Evolutionary conservation across 768 basidiomycete species (phyloP).

Genomic region (Tremella yokohamensis): DNA sequence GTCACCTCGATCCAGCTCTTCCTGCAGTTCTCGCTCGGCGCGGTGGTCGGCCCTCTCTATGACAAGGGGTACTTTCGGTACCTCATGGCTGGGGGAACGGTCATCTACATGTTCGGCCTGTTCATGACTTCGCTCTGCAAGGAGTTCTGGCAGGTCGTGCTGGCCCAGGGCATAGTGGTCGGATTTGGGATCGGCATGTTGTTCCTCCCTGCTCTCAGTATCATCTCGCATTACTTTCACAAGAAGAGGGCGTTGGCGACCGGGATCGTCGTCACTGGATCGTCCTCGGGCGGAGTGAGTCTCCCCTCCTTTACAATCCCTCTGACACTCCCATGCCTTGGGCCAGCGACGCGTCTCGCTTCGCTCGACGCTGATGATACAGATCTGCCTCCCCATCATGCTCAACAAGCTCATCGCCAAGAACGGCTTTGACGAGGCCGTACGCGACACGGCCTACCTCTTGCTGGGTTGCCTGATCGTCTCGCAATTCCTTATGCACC

Average conservation of each 20-base stretch:
- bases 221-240: conserved; percentile 56
- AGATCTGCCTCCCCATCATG: conserved; percentile 50
- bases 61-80: conserved; percentile 49
- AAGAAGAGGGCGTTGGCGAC: conserved; percentile 54
- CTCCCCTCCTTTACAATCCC: background rate
- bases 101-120: conserved; percentile 31
- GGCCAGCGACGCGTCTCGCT: background rate
- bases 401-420: conserved; percentile 42
- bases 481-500: conserved; percentile 15
- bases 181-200: conserved; percentile 58
- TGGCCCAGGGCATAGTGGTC: conserved; percentile 37
- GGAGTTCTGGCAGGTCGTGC: conserved; percentile 34
- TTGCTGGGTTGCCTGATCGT: conserved; percentile 25
- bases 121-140: conserved; percentile 39
- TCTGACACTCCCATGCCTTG: background rate
- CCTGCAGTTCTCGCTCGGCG: conserved; percentile 45
- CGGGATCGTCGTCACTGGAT: conserved; percentile 54
- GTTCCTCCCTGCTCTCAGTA: conserved; percentile 57
- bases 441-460: conserved; percentile 30
- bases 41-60: conserved; percentile 48
- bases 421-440: conserved; percentile 29
- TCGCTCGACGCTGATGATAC: conserved; percentile 6
- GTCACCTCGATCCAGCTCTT: conserved; percentile 51
- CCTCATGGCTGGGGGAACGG: conserved; percentile 21
- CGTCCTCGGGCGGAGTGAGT: conserved; percentile 41